Evolutionary conservation across 2,329 filamentous ascomycete genomes (phyloP).

Genomic region (Metarhizium anisopliae): DNA sequence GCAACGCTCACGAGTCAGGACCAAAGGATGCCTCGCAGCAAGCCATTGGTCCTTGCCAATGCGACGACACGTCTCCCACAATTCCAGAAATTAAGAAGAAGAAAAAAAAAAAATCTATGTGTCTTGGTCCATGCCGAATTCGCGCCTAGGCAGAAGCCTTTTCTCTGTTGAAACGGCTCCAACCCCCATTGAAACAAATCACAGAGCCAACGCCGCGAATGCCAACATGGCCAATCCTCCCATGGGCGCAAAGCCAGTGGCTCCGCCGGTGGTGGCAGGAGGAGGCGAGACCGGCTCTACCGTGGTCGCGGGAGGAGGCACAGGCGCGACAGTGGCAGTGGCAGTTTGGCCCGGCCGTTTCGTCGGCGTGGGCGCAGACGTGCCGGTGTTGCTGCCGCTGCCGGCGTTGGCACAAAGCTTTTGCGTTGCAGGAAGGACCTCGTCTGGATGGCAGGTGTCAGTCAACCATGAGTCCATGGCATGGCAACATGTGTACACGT

Average conservation of each 20-base stretch:
- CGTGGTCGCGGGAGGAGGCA: background rate
- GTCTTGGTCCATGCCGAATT: no score
- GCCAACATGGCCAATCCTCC: background rate
- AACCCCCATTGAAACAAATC: background rate
- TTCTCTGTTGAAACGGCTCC: no score
- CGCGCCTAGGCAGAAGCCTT: no score
- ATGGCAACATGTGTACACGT: slow-evolving; percentile 8
- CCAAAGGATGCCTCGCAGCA: no score
- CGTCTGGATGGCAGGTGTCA: slow-evolving; percentile 13
- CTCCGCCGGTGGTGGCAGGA: slow-evolving; percentile 1
- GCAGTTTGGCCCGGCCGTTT: background rate
- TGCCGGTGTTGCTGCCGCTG: background rate
- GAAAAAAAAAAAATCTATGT: no score
- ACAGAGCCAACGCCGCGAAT: background rate
- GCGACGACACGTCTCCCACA: no score
- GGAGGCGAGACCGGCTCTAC: background rate
- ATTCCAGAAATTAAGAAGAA: no score
- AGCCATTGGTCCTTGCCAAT: no score
- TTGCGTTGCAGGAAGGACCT: slow-evolving; percentile 21
- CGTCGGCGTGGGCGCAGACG: background rate
- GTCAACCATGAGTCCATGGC: background rate
- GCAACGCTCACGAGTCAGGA: no score
- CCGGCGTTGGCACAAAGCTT: slow-evolving; percentile 13
- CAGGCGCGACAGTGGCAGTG: background rate
- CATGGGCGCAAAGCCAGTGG: background rate